Evolutionary conservation across 768 basidiomycete genomes (phyloP).

Genomic region (Podaxis sp.): DNA sequence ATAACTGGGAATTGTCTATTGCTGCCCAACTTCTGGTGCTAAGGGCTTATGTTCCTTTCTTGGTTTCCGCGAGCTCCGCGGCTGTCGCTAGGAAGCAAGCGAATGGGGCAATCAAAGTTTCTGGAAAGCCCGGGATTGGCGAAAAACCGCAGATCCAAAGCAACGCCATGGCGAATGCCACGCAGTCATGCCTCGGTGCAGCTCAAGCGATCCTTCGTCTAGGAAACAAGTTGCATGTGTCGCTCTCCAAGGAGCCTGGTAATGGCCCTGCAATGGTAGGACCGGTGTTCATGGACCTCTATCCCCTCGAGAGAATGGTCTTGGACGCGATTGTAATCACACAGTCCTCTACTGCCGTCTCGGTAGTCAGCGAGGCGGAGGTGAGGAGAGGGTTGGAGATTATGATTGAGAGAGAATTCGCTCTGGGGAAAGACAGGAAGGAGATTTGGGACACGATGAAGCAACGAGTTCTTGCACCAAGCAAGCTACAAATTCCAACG

Average conservation of each 20-base stretch:
- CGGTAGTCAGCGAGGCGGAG: constrained; percentile 8
- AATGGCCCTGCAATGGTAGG: constrained; percentile 14
- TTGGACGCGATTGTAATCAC: constrained; percentile 56
- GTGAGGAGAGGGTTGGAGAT: constrained; percentile 9
- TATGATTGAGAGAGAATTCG: constrained; percentile 4
- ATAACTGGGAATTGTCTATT: constrained; percentile 44
- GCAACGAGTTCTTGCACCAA: background rate
- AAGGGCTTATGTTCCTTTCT: constrained; percentile 65
- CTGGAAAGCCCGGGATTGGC: constrained; percentile 17
- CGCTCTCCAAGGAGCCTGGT: constrained; percentile 15
- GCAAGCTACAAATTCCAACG: background rate
- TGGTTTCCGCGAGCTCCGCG: constrained; percentile 20
- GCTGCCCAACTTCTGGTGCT: constrained; percentile 58
- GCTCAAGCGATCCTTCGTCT: constrained; percentile 62
- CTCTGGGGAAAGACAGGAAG: constrained; percentile 6
- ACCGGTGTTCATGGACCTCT: constrained; percentile 49
- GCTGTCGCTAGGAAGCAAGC: constrained; percentile 1
- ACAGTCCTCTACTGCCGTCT: constrained; percentile 8
- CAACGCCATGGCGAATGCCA: constrained; percentile 30
- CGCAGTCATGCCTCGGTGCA: constrained; percentile 56
- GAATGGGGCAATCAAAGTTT: background rate
- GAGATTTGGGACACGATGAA: constrained; percentile 9
- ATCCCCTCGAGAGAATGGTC: constrained; percentile 56
- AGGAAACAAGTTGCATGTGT: constrained; percentile 21
- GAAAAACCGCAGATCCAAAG: constrained; percentile 29